Percentiles rank a stretch among this genome's conserved stretches.
Conservation (phyloP, 2,329 filamentous ascomycete species). For the Cladosporium oxysporum region DNA sequence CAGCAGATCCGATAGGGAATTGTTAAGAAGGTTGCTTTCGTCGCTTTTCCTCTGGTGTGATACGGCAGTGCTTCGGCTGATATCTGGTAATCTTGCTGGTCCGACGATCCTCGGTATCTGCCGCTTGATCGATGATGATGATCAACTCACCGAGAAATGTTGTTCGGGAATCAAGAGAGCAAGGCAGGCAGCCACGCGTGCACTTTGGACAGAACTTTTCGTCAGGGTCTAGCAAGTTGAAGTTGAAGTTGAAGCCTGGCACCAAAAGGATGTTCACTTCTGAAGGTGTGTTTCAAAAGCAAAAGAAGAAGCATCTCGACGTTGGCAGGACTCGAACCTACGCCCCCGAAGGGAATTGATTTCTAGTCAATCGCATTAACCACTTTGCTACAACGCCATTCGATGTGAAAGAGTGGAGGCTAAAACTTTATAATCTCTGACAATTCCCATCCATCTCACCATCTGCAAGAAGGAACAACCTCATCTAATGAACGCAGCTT, state of each 20-base stretch:
- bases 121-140: slow-evolving; percentile 1
- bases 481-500: background rate
- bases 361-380: slow-evolving; percentile 27
- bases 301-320: slow-evolving; percentile 11
- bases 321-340: slow-evolving; percentile 25
- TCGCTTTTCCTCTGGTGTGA: background rate
- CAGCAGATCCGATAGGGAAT: background rate
- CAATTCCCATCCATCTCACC: background rate
- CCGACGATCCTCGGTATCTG: background rate
- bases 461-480: background rate
- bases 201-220: background rate
- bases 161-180: background rate
- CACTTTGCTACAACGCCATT: slow-evolving; percentile 25
- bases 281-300: background rate
- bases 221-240: background rate
- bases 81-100: background rate
- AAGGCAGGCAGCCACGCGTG: background rate
- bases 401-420: background rate
- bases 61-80: slow-evolving; percentile 6
- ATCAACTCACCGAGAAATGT: background rate
- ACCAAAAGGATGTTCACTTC: background rate
- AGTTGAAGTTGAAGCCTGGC: background rate
- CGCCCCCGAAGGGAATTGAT: slow-evolving; percentile 26
- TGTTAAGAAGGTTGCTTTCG: background rate
- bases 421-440: background rate